Evolutionary conservation across 106 monocot genomes (phyloP).

Genomic region (Hemerocallis citrina): DNA sequence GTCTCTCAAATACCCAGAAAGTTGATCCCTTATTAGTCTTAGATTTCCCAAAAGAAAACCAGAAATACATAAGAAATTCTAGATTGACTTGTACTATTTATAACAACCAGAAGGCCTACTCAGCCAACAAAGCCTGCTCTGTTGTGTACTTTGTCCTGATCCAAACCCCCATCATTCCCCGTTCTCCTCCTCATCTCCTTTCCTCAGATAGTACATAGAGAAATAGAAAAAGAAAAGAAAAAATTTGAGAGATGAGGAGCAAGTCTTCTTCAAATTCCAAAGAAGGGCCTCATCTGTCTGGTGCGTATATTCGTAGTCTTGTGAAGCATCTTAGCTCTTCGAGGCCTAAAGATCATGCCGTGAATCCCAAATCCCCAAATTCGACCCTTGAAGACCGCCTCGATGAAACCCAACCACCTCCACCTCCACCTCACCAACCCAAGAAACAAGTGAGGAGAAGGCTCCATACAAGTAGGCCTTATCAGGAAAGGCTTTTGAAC

Average conservation of each 20-base stretch:
- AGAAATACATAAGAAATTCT: conserved; percentile 9
- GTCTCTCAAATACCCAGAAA: background rate
- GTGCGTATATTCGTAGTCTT: conserved; percentile 70
- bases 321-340: conserved; percentile 74
- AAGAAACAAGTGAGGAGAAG: conserved; percentile 88
- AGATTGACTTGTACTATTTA: conserved; percentile 9
- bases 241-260: conserved; percentile 1
- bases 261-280: conserved; percentile 21
- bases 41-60: conserved; percentile 10
- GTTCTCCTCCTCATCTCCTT: background rate
- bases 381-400: no score
- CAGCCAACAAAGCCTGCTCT: conserved; percentile 8
- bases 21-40: background rate
- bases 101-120: conserved; percentile 11
- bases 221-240: background rate
- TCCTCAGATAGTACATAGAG: no score
- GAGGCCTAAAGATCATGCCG: conserved; percentile 18
- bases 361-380: conserved; percentile 10
- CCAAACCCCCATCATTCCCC: conserved; percentile 6
- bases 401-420: conserved; percentile 14
- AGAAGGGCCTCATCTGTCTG: conserved; percentile 59
- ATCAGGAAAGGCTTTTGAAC: conserved; percentile 74
- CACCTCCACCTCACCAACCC: conserved; percentile 6
- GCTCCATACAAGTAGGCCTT: conserved; percentile 64
- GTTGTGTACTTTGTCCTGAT: conserved; percentile 13